These are phyloP conservation scores for Phaeophleospora eucalypticola DNA, from an alignment of 2,329 filamentous ascomycete species.

Conservation along the genomic window DNA sequence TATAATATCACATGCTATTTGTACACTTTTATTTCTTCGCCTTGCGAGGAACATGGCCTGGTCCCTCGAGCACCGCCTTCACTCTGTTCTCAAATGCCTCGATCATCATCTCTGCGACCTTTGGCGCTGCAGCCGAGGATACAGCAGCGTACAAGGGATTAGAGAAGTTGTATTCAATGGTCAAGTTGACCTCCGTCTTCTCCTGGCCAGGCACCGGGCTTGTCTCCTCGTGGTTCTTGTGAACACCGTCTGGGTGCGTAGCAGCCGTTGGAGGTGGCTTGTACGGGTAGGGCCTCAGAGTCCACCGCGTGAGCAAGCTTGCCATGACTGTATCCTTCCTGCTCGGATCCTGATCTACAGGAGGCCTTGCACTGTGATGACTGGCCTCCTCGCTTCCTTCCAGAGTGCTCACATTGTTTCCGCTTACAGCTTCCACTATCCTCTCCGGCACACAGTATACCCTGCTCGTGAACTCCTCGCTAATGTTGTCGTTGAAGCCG, in stretches of 20 bases:
- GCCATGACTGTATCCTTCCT: slow-evolving; percentile 52
- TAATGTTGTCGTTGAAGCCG: slow-evolving; percentile 76
- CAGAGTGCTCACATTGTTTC: slow-evolving; percentile 49
- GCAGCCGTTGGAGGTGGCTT: slow-evolving; percentile 42
- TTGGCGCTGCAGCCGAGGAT: slow-evolving; percentile 75
- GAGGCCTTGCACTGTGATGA: slow-evolving; percentile 38
- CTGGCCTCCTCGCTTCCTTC: slow-evolving; percentile 33
- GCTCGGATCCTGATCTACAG: slow-evolving; percentile 37
- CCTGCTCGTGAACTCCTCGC: slow-evolving; percentile 76
- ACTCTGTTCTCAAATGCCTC: slow-evolving; percentile 87
- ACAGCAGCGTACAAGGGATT: slow-evolving; percentile 85
- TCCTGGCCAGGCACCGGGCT: slow-evolving; percentile 36
- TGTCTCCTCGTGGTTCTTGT: slow-evolving; percentile 39
- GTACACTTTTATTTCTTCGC: no score
- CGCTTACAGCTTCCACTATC: slow-evolving; percentile 74
- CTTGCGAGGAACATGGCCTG: slow-evolving; percentile 8
- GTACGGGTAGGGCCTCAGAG: slow-evolving; percentile 47
- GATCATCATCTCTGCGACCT: slow-evolving; percentile 84
- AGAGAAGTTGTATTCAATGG: slow-evolving; percentile 76
- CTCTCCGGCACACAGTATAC: slow-evolving; percentile 71
- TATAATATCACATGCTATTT: no score
- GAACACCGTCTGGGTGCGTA: slow-evolving; percentile 27
- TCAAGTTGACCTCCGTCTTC: slow-evolving; percentile 69
- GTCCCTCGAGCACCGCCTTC: slow-evolving; percentile 46
- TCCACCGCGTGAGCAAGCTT: slow-evolving; percentile 68